Evolutionary conservation across 768 basidiomycete genomes (phyloP), one percentile per base, ranked within the genome.

Genomic region (Paxillus ammoniavirescens): DNA sequence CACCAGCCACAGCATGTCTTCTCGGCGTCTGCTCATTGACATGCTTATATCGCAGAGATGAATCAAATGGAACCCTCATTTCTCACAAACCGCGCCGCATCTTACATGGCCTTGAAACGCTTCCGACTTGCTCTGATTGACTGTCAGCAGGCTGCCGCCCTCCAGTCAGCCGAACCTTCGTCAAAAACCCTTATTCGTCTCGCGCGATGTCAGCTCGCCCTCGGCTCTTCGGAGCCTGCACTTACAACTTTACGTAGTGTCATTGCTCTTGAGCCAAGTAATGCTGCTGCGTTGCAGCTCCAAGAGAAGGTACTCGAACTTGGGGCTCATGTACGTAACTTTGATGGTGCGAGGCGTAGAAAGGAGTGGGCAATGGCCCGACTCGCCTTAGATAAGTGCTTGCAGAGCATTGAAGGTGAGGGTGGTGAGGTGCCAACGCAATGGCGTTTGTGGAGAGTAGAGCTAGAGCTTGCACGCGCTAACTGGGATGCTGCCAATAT

Each of bases 1-100:
- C 54, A 23, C 13, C 54, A 50, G 49, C 12, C 38, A 77, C 58
- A 52, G 72, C 62, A 48, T 21, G n/a, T 35, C 37, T 43, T 33
- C 35, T 35, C 9, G 30, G 53, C 45, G 41, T 28, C 40, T 50
- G 49, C 42, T 59, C 49, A 18, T 46, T 54, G 49, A 57, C 43
- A 18, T 18, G 17, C 35, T 26, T 40, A 46, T 10, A 18, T 49
- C 47, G 28, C 58, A 87, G 83, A 82, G 53, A 72, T 87, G 59
- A 82, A 82, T 54, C 69, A 84, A 0, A 60, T 74, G 4, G 88
- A 93, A 68, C 83, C 91, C 0, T 78, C 87, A 3, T 94, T 88
- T 64, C 75, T 87, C 56, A 90, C 91, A 0, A 95, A 95, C 67
- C 84, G 92, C 28, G 92, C 93, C 0, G 92, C 93, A 0, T 86